A percentile compares a stretch with the other conserved stretches of the same genome.
Evolutionary conservation across 768 basidiomycete genomes (phyloP).

Genomic region (Collybia nuda): DNA sequence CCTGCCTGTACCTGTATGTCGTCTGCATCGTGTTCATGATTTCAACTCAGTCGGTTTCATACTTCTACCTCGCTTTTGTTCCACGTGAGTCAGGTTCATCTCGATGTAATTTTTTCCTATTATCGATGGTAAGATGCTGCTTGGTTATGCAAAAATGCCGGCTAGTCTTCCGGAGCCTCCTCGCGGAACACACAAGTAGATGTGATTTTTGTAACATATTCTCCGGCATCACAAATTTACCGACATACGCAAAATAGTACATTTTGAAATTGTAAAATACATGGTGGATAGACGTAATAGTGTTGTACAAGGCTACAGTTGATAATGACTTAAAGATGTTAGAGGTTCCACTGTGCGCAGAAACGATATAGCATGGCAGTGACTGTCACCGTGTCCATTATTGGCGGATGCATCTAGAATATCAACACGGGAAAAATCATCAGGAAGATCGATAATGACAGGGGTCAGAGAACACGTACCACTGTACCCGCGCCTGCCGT

Average conservation of each 20-base stretch:
- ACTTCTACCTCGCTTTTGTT: constrained; percentile 28
- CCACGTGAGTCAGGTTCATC: constrained; percentile 32
- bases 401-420: constrained; percentile 77
- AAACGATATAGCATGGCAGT: constrained; percentile 87
- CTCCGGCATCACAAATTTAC: too few relatives aligned
- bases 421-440: constrained; percentile 22
- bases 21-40: constrained; percentile 40
- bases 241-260: too few relatives aligned
- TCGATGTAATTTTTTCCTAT: constrained; percentile 21
- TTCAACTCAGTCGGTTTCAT: constrained; percentile 26
- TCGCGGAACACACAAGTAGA: background rate
- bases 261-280: constrained; percentile 13
- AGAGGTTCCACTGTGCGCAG: constrained; percentile 55
- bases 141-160: constrained; percentile 1
- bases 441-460: constrained; percentile 10
- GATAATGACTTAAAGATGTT: constrained; percentile 13
- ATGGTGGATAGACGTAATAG: constrained; percentile 1
- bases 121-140: constrained; percentile 14
- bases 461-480: constrained; percentile 42
- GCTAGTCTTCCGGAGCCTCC: constrained; percentile 5
- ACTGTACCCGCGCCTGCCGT: constrained; percentile 80
- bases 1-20: constrained; percentile 29
- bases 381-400: constrained; percentile 87
- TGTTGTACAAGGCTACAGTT: background rate
- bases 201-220: too few relatives aligned